These are phyloP conservation scores for Talaromyces thailandensis DNA, from an alignment of 495 filamentous ascomycete species.

Conservation along the genomic window DNA sequence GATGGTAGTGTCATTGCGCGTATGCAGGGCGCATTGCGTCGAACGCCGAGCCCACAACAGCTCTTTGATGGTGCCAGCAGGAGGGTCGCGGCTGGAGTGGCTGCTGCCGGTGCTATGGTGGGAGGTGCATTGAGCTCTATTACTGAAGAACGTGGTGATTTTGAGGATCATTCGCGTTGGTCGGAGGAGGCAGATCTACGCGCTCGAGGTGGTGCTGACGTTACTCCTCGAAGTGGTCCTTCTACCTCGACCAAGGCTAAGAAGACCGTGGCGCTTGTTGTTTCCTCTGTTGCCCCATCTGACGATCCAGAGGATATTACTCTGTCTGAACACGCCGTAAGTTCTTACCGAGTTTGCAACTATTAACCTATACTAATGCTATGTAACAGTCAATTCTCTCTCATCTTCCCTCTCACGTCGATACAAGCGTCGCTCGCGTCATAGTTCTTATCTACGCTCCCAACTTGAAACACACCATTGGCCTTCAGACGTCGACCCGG, in stretches of 20 bases:
- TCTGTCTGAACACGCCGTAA: constrained; percentile 65
- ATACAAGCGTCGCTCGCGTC: constrained; percentile 58
- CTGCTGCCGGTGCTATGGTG: constrained; percentile 72
- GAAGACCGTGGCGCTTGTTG: constrained; percentile 75
- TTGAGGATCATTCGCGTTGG: constrained; percentile 77
- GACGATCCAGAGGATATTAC: constrained; percentile 53
- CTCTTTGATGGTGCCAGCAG: constrained; percentile 71
- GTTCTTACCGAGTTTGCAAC: constrained; percentile 16
- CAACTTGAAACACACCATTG: constrained; percentile 54
- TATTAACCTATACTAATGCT: constrained; percentile 3
- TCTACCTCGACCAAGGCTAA: constrained; percentile 24
- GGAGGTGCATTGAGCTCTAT: constrained; percentile 77
- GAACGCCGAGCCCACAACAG: constrained; percentile 85
- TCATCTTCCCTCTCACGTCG: constrained; percentile 67
- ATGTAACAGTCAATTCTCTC: constrained; percentile 70
- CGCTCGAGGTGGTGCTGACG: constrained; percentile 23
- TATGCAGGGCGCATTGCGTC: constrained; percentile 73
- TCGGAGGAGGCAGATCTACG: constrained; percentile 63
- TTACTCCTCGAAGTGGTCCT: constrained; percentile 13
- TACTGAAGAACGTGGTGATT: constrained; percentile 70
- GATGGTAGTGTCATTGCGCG: constrained; percentile 63
- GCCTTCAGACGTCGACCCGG: constrained; percentile 25
- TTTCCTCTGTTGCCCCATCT: constrained; percentile 61
- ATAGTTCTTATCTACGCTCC: constrained; percentile 88
- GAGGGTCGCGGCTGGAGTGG: constrained; percentile 67